phyloP scores from a whole-genome alignment of 2,329 filamentous ascomycete genomes.

The Alternaria tenuissima region DNA sequence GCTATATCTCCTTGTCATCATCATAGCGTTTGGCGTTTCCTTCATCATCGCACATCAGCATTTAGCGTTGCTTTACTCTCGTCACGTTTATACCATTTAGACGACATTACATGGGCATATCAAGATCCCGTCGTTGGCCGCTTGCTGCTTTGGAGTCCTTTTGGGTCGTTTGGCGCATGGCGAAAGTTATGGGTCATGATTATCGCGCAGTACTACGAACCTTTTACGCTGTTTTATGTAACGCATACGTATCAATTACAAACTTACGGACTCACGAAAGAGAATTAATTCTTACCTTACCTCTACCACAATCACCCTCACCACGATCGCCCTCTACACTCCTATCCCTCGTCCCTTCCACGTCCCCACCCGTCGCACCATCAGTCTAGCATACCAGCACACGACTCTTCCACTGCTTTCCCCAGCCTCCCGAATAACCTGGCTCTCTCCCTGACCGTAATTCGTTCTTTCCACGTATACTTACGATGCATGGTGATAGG shows the following conservation, averaged over 20 bases:
- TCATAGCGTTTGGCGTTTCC: slow-evolving; percentile 26
- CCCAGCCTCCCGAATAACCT: not conserved
- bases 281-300: not conserved
- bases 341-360: not conserved
- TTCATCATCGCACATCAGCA: slow-evolving; percentile 13
- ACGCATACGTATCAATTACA: slow-evolving; percentile 9
- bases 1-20: slow-evolving; percentile 3
- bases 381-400: not conserved
- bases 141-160: slow-evolving; percentile 8
- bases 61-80: slow-evolving; percentile 21
- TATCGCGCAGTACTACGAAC: slow-evolving; percentile 3
- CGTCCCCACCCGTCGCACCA: not conserved
- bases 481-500: not conserved
- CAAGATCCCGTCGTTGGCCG: slow-evolving; percentile 7
- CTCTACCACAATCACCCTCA: not conserved
- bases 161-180: slow-evolving; percentile 9
- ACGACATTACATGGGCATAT: slow-evolving; percentile 14
- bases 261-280: slow-evolving; percentile 1
- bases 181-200: slow-evolving; percentile 1
- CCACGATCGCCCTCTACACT: not conserved
- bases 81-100: slow-evolving; percentile 19
- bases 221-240: slow-evolving; percentile 6
- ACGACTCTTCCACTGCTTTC: not conserved
- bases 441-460: not conserved
- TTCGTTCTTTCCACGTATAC: not conserved